A percentile compares a stretch with the other conserved stretches of the same genome.
phyloP scores from a whole-genome alignment of 2,329 filamentous ascomycete species.

The Epichloe sylvatica region DNA sequence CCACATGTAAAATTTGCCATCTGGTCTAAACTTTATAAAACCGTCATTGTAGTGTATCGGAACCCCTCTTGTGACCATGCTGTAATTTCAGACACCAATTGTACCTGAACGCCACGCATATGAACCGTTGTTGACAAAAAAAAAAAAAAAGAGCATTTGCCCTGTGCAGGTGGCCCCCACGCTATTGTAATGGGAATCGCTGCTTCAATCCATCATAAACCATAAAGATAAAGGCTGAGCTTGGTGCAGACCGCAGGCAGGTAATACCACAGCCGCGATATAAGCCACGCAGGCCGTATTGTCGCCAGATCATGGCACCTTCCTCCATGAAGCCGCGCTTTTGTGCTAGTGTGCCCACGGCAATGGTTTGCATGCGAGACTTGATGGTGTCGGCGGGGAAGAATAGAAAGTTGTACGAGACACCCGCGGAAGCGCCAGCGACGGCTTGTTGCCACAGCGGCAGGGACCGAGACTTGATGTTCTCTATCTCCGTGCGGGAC shows the following conservation, averaged over 20 bases:
- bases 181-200: conserved; percentile 39
- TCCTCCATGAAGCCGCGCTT: conserved; percentile 60
- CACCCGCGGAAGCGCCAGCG: conserved; percentile 75
- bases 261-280: conserved; percentile 96
- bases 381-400: conserved; percentile 97
- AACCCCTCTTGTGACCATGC: background rate
- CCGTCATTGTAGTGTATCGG: background rate
- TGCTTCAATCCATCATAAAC: conserved; percentile 79
- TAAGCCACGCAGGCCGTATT: conserved; percentile 69
- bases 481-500: conserved; percentile 26
- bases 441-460: conserved; percentile 78
- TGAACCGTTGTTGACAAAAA: conserved; percentile 7
- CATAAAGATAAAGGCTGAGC: conserved; percentile 96
- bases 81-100: background rate
- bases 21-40: background rate
- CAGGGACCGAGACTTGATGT: conserved; percentile 38
- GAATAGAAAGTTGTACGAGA: conserved; percentile 94
- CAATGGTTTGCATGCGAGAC: conserved; percentile 85
- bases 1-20: background rate
- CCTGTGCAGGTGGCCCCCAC: background rate
- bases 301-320: conserved; percentile 59
- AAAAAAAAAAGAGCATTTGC: background rate
- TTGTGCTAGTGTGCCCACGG: conserved; percentile 41
- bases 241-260: conserved; percentile 72
- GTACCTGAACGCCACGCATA: conserved; percentile 5